Conservation (phyloP, 495 filamentous ascomycete genomes). For the Hypoxylon crocopeplum region DNA sequence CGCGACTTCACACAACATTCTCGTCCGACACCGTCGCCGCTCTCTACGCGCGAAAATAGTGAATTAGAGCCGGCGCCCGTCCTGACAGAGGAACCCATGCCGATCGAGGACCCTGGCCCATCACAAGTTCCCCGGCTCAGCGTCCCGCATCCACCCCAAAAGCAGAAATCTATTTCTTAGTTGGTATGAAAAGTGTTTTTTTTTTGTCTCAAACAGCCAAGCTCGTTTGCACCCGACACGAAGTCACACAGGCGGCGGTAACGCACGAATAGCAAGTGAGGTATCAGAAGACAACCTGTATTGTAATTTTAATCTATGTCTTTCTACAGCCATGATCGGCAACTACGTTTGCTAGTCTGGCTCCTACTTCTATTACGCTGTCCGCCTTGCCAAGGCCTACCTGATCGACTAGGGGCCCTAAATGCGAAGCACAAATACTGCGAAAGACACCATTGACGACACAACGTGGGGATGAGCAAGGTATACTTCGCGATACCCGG, state of each 20-base stretch:
- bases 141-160: conserved; percentile 50
- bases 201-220: conserved; percentile 31
- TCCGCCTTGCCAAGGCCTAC: not conserved
- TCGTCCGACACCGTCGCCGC: conserved; percentile 39
- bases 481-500: conserved; percentile 6
- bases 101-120: conserved; percentile 37
- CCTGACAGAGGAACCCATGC: conserved; percentile 49
- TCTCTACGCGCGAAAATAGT: conserved; percentile 34
- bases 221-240: conserved; percentile 11
- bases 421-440: conserved; percentile 4
- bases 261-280: conserved; percentile 9
- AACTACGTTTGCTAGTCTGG: not conserved
- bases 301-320: conserved; percentile 29
- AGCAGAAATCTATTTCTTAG: conserved; percentile 47
- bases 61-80: conserved; percentile 28
- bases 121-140: conserved; percentile 50
- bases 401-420: not conserved
- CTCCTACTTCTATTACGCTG: conserved; percentile 14
- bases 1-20: conserved; percentile 35
- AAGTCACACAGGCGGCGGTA: conserved; percentile 5
- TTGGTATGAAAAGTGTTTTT: conserved; percentile 37
- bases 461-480: conserved; percentile 18
- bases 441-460: not conserved
- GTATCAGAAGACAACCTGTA: conserved; percentile 28
- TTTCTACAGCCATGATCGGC: conserved; percentile 2